phyloP scores from a whole-genome alignment of 208 protist genomes.

The Cochliopodium minus region DNA sequence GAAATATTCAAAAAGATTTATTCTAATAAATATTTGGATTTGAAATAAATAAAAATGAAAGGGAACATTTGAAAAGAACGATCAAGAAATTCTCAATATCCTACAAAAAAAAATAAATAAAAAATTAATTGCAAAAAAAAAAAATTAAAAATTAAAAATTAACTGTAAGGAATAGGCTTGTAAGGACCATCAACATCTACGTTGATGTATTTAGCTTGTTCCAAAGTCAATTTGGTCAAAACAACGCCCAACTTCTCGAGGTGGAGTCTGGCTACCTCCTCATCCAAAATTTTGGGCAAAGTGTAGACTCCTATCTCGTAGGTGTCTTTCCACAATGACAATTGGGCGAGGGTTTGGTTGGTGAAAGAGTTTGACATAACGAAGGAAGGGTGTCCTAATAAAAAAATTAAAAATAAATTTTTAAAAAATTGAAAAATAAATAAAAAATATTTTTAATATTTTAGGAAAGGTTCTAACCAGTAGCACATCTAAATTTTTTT shows the following conservation, averaged over 20 bases:
- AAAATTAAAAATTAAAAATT: conserved; percentile 86
- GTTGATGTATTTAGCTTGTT: conserved; percentile 94
- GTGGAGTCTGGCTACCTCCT: conserved; percentile 95
- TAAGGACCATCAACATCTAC: conserved; percentile 82
- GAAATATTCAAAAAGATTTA: no score
- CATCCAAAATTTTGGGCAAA: conserved; percentile 94
- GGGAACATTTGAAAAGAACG: no score
- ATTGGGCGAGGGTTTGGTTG: conserved; percentile 97
- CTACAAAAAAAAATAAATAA: no score
- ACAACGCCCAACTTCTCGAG: conserved; percentile 85
- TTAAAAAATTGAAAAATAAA: no score
- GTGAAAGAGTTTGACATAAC: conserved; percentile 99
- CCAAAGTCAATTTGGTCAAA: conserved; percentile 75
- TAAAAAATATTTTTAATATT: no score
- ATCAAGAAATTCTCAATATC: no score
- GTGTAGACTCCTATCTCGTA: conserved; percentile 84
- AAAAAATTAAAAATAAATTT: no score
- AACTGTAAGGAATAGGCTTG: conserved; percentile 94
- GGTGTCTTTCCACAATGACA: conserved; percentile 87
- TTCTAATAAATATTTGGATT: no score
- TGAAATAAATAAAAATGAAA: no score
- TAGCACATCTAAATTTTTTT: no score
- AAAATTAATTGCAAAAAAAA: no score
- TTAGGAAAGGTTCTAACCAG: no score
- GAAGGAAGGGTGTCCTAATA: conserved; percentile 95